Percentiles rank a stretch among this genome's conserved stretches.
Evolutionary conservation across 169 alveolate species (phyloP).

Genomic region (Plasmodium fragile): DNA sequence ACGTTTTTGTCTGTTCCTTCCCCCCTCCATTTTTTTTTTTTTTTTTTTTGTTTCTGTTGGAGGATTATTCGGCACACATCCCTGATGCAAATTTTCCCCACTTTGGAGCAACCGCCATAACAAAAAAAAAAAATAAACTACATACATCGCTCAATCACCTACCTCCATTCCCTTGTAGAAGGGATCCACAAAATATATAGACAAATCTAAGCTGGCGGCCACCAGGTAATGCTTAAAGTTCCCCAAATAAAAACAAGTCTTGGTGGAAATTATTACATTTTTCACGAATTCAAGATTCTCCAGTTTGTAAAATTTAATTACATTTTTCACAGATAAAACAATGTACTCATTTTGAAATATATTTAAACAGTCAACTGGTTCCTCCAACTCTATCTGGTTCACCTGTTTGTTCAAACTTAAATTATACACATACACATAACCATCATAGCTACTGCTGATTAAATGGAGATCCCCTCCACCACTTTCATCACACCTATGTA

Average conservation of each 20-base stretch:
- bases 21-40: neutral
- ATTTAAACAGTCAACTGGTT: constrained; percentile 45
- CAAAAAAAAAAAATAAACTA: neutral
- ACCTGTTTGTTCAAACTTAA: neutral
- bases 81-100: neutral
- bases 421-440: constrained; percentile 49
- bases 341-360: constrained; percentile 55
- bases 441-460: constrained; percentile 76
- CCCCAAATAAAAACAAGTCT: constrained; percentile 45
- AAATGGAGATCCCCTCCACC: constrained; percentile 20
- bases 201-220: constrained; percentile 51
- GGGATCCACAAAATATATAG: constrained; percentile 53
- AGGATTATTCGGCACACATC: too few relatives aligned
- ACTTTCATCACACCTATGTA: neutral
- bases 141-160: neutral
- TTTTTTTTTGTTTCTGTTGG: too few relatives aligned
- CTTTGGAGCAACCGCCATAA: neutral
- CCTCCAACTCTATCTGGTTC: constrained; percentile 47
- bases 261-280: constrained; percentile 37
- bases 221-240: constrained; percentile 38
- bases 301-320: constrained; percentile 42
- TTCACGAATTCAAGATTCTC: constrained; percentile 5
- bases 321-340: constrained; percentile 37
- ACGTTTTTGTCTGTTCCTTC: neutral
- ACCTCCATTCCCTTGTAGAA: constrained; percentile 28